phyloP scores from a whole-genome alignment of 2,329 filamentous ascomycete species.

The Celoporthe dispersa region DNA sequence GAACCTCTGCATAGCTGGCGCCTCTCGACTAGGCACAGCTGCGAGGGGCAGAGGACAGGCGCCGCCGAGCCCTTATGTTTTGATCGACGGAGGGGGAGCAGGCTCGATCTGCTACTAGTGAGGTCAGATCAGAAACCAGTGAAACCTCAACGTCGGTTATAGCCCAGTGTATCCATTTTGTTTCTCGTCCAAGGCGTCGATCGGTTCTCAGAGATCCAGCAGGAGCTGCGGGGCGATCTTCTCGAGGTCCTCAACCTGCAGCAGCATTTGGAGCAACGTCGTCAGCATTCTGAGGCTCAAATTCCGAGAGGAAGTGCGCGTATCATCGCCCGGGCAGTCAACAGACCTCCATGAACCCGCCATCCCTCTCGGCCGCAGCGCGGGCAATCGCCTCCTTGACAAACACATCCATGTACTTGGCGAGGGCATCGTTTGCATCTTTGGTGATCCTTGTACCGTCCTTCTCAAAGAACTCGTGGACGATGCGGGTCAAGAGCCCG shows the following conservation, averaged over 20 bases:
- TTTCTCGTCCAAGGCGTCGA: not conserved
- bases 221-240: slow-evolving; percentile 83
- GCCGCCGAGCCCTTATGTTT: not conserved
- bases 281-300: slow-evolving; percentile 30
- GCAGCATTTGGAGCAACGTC: slow-evolving; percentile 26
- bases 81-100: not conserved
- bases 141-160: not conserved
- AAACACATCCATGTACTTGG: slow-evolving; percentile 89
- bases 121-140: not conserved
- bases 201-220: slow-evolving; percentile 72
- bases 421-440: slow-evolving; percentile 76
- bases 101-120: not conserved
- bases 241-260: slow-evolving; percentile 83
- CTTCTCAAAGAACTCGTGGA: slow-evolving; percentile 79
- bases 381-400: slow-evolving; percentile 86
- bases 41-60: not conserved
- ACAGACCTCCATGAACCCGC: slow-evolving; percentile 75
- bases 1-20: not conserved
- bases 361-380: slow-evolving; percentile 70
- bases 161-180: not conserved
- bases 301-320: not conserved
- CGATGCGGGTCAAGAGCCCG: slow-evolving; percentile 73
- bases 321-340: not conserved
- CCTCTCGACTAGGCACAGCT: not conserved
- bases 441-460: slow-evolving; percentile 74